phyloP scores from a whole-genome alignment of 441 rosid species.

The Viola pubescens region DNA sequence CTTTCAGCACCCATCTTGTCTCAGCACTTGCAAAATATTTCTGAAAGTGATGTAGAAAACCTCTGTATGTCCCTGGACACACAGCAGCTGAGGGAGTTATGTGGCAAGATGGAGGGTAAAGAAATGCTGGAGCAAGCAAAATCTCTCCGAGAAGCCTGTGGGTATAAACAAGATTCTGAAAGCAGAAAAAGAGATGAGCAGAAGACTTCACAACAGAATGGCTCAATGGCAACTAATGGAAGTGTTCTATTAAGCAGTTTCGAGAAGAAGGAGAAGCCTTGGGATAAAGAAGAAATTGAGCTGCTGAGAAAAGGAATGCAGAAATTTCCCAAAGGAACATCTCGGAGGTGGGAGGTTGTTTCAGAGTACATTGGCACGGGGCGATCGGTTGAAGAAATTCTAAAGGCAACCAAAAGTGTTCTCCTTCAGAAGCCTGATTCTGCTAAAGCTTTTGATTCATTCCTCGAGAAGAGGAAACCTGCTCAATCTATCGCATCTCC shows the following conservation, averaged over 20 bases:
- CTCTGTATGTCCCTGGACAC: slow-evolving; percentile 63
- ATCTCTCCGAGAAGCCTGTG: slow-evolving; percentile 46
- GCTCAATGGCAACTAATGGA: slow-evolving; percentile 42
- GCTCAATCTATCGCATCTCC: slow-evolving; percentile 66
- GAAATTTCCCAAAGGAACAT: slow-evolving; percentile 90
- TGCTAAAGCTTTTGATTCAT: slow-evolving; percentile 86
- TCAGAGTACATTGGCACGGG: slow-evolving; percentile 87
- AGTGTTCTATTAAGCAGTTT: slow-evolving; percentile 26
- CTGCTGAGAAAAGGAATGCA: slow-evolving; percentile 81
- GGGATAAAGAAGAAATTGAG: slow-evolving; percentile 89
- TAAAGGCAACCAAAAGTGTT: slow-evolving; percentile 89
- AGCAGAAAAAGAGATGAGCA: slow-evolving; percentile 33
- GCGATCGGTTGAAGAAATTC: slow-evolving; percentile 88
- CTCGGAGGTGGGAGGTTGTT: slow-evolving; percentile 94
- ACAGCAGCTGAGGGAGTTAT: slow-evolving; percentile 57
- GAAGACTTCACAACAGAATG: slow-evolving; percentile 48
- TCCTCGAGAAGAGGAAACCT: slow-evolving; percentile 96
- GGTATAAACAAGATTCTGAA: slow-evolving; percentile 26
- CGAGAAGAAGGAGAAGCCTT: slow-evolving; percentile 70
- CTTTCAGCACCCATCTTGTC: slow-evolving; percentile 57
- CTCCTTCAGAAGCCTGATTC: slow-evolving; percentile 96
- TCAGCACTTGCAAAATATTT: slow-evolving; percentile 48
- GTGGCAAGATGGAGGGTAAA: slow-evolving; percentile 60
- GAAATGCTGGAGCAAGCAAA: slow-evolving; percentile 51
- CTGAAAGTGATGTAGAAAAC: slow-evolving; percentile 66